Evolutionary conservation across 495 filamentous ascomycete species (phyloP), one percentile per base, ranked within the genome.

Genomic region (Penicillium salamii): DNA sequence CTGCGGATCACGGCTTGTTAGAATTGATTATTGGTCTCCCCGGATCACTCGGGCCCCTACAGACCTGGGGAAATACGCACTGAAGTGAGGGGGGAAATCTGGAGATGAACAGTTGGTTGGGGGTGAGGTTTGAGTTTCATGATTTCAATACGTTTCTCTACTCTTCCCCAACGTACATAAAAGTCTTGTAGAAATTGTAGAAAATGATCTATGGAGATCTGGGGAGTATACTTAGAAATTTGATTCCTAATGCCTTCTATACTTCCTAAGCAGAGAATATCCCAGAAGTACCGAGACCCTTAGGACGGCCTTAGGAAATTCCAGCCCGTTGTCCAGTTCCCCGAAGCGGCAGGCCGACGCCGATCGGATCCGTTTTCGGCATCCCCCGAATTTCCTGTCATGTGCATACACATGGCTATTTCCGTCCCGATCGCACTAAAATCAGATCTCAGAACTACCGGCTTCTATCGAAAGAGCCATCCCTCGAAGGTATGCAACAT

Each of bases 321-420:
- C 11, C 8, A 21, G 14, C 7, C 40, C 26, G 45, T 32, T 50
- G 32, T 9, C 14, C 7, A 24, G 35, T 43, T 42, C 8, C 50
- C 43, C 37, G 33, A 60, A 49, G 46, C 57, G 57, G 54, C 32
- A 47, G 37, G 54, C 54, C 49, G 49, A 53, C 45, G 44, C 49
- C 44, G 38, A 53, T 57, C 49, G 39, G 46, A 15, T 44, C 53
- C 49, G 46, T 43, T 53, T 46, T 31, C 54, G 37, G 50, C 15
- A 26, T 18, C 36, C 14, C 7, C 36, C 29, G 5, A 20, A 34
- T 37, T 46, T 42, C 38, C 21, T 20, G 39, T 37, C 50, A 43
- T 46, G 31, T 53, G 43, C 7, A 32, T 23, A 9, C 18, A 26
- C 34, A 31, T 2, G 12, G 17, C 42, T 46, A 46, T 46, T 36